Conservation (phyloP, 1,284 basidiomycete species). For the Cryptococcus deneoformans region DNA sequence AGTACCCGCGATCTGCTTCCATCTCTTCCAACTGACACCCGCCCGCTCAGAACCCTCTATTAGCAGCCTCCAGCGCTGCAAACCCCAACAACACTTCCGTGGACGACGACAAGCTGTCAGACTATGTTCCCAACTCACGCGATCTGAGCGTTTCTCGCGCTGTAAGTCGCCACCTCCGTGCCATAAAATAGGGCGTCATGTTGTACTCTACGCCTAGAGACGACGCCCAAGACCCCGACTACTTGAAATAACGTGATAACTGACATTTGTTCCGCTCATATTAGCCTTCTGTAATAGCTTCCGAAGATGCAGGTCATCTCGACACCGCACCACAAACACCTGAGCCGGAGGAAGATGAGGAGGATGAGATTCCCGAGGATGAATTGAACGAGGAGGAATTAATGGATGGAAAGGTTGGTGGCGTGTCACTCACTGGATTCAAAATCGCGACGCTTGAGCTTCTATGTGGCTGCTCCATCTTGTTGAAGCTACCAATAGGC, state of each 20-base stretch:
- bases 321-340: slow-evolving; percentile 39
- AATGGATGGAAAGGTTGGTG: slow-evolving; percentile 22
- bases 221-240: too few species aligned
- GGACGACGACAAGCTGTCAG: slow-evolving; percentile 48
- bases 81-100: slow-evolving; percentile 9
- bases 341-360: slow-evolving; percentile 25
- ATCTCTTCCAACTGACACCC: too few species aligned
- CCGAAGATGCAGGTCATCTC: slow-evolving; percentile 37
- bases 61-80: slow-evolving; percentile 41
- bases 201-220: too few species aligned
- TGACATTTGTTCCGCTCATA: neutral
- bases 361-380: slow-evolving; percentile 35
- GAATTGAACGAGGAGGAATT: slow-evolving; percentile 36
- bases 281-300: slow-evolving; percentile 39
- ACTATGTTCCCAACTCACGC: slow-evolving; percentile 44
- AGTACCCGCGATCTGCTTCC: neutral
- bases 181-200: too few species aligned
- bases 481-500: too few species aligned
- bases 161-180: slow-evolving; percentile 21
- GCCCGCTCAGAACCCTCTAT: slow-evolving; percentile 37
- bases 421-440: too few species aligned
- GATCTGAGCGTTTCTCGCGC: slow-evolving; percentile 46
- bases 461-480: too few species aligned
- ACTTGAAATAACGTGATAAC: too few species aligned
- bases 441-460: too few species aligned